Base-by-base conservation (phyloP, 306 rosid species). In the Pueraria montana region DNA sequence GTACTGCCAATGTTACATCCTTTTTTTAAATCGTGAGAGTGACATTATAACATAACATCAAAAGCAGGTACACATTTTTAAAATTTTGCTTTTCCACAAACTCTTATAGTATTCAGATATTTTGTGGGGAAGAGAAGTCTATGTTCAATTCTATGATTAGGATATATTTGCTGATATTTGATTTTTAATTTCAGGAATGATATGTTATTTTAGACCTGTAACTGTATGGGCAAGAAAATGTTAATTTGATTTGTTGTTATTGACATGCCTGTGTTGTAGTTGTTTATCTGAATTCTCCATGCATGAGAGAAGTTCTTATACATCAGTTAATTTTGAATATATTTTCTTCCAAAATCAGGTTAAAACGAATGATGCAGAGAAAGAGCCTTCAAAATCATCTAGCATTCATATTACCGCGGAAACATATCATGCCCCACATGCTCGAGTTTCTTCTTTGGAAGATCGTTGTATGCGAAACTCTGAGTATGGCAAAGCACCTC, bases 391-490 rank as follows among this genome's bases (percentile, higher is more conserved):
- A 56, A 85, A 87, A 40, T 85, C 84, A 61, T 83, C 89, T 72
- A 80, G 67, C 80, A 63, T 17, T 50, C 36, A 38, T 13, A 34
- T 32, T 20, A 36, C 83, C 43, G 89, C 81, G 63, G 91, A 83
- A 77, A 55, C 83, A 17, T 91, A 88, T 73, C 85, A 53, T 68
- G 89, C 91, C 34, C 90, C 97, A 20, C 70, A 74, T 85, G 95
- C 92, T 83, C 89, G 86, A 65, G 87, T 86, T 76, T 92, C 95
- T 67, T 93, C 94, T 63, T 81, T 87, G 82, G 92, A 91, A 87
- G 91, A 87, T 88, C 84, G 88, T 16, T 74, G 82, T 83, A 80
- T 93, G 30, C 79, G 53, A 26, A 86, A 88, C 79, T 84, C 91
- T 3, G 93, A 86, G 80, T 77, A 83, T 24, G 86, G 87, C 26